Evolutionary conservation across 805 yeast species (phyloP), one percentile per base, ranked within the genome.

Genomic region (Kockiozyma suomiensis): DNA sequence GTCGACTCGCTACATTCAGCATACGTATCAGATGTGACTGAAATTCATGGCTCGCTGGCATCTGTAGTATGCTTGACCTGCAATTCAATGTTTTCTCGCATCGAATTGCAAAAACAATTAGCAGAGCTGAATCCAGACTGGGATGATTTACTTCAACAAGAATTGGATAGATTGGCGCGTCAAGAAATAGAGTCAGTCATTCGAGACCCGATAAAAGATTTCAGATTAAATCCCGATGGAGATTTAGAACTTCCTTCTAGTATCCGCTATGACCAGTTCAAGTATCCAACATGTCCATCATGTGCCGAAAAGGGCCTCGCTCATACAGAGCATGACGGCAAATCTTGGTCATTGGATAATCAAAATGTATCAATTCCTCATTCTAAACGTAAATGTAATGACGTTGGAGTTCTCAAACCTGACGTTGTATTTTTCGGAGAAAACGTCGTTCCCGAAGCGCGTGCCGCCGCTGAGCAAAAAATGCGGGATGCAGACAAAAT

Each of bases 351-450:
- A 13, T 19, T 25, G 4, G 53, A 41, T n/a, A 58, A 58, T 21
- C 40, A 40, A 33, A 33, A 52, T 10, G 53, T 54, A 12, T 30
- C 41, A 25, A 48, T 58, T 2, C 54, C 62, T 28, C 59, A 54
- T 37, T 42, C 62, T 12, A 49, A 48, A 21, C 47, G 50, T 23
- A 61, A 51, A 28, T 37, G 56, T n/a, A 60, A 60, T 2, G 67
- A 54, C 43, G 63, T 58, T 13, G 71, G 72, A 10, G 64, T 69
- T 2, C 50, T 69, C 15, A 69, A 69, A 38, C 71, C 71, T 2
- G 49, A 62, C 45, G 71, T 69, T 10, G 64, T 69, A 3, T 69
- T 69, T 48, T 69, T 69, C 53, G 71, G 71, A 4, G 71, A 69
- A 47, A 54, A 62, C n/a, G 70, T 68, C 5, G 59, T 57, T 19